Conservation (phyloP, 345 rosid genomes). For the Reutealis trisperma region DNA sequence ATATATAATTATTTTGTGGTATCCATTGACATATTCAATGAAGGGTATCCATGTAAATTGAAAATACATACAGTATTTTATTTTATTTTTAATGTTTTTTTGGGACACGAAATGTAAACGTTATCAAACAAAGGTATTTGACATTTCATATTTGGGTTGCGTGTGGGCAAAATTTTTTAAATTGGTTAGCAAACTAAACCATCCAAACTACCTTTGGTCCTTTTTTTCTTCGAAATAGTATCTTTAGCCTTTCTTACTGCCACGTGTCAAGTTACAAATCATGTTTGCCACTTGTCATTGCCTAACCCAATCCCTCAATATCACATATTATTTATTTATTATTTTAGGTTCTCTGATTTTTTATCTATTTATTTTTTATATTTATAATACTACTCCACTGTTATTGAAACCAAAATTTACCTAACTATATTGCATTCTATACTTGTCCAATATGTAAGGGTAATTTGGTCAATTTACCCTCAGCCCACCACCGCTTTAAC, state of each 20-base stretch:
- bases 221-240: conserved; percentile 8
- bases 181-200: conserved; percentile 44
- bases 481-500: conserved; percentile 1
- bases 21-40: background rate
- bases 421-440: background rate
- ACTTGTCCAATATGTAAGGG: background rate
- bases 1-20: no score
- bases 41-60: background rate
- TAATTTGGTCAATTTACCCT: no score
- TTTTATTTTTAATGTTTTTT: no score
- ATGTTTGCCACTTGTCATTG: conserved; percentile 16
- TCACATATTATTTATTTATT: background rate
- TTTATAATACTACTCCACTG: background rate
- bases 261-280: background rate
- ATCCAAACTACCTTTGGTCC: conserved; percentile 27
- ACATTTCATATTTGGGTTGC: conserved; percentile 43
- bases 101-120: no score
- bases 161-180: conserved; percentile 43
- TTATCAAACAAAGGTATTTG: conserved; percentile 6
- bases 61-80: no score
- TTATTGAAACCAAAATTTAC: background rate
- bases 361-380: no score
- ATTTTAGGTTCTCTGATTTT: background rate
- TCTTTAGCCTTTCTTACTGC: background rate
- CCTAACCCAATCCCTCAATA: conserved; percentile 11